Base-by-base conservation (phyloP, 345 rosid species). In the Brassica juncea region DNA sequence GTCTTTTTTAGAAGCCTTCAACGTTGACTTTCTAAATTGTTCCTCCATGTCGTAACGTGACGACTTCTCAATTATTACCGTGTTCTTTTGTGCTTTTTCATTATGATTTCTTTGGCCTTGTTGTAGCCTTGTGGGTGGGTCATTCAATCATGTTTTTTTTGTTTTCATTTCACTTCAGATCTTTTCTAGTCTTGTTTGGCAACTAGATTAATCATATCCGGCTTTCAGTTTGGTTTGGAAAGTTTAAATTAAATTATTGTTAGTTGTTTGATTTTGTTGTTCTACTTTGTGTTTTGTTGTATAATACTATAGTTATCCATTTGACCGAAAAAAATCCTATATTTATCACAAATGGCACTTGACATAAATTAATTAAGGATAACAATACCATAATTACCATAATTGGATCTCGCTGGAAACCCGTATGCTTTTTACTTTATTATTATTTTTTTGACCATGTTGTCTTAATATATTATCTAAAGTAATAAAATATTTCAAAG, bases 1-100 rank as follows among this genome's bases (percentile, higher is more conserved):
- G 71, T 21, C 76, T 28, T 64, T 77, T 35, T 16, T 1, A 71
- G 72, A 77, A 35, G 3, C 6, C n/a, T 64, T 77, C 76, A 70
- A 77, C 7, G 39, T 4, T 63, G 76, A 71, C 66, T 77, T 71
- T 62, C 4, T 0, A 0, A 32, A 1, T 77, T 28, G 21, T 63
- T 70, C 65, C 19, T 2, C 35, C 71, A 52, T 54, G 75, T 39
- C 47, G 9, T 49, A 4, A 49, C 54, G 54, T 54, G 76, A 77
- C n/a, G 49, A 11, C 74, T 49, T 32, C 37, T 30, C 28, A 70
- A 14, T 32, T 32, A 6, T 32, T 32, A 49, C 70, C 23, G 6
- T 74, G 64, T 57, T n/a, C 39, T 63, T 30, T 14, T 27, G 16
- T 11, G 8, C 30, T 73, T 15, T 42, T n/a, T 61, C 28, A 25